phyloP scores from a whole-genome alignment of 1,284 basidiomycete genomes.

The Ustilago vetiveriae region DNA sequence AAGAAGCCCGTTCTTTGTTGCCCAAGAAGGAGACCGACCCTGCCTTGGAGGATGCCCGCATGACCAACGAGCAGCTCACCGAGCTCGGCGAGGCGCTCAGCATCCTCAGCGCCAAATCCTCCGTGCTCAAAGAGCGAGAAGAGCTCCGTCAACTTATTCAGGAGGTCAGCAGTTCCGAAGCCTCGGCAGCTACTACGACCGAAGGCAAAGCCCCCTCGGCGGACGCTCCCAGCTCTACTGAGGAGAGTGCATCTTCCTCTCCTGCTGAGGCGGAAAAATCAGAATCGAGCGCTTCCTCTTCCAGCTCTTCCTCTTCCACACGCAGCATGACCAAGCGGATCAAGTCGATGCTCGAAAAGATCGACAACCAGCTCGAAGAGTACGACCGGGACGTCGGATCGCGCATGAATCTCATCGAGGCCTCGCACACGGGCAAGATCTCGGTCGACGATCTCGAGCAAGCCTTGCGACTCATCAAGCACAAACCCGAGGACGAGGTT shows the following conservation, averaged over 20 bases:
- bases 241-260: slow-evolving; percentile 4
- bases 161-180: slow-evolving; percentile 70
- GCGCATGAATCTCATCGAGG: slow-evolving; percentile 91
- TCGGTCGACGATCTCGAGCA: slow-evolving; percentile 88
- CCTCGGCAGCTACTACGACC: neutral
- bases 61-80: slow-evolving; percentile 95
- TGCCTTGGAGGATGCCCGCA: slow-evolving; percentile 75
- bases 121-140: slow-evolving; percentile 92
- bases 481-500: slow-evolving; percentile 87
- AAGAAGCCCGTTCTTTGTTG: slow-evolving; percentile 55
- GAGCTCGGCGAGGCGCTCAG: slow-evolving; percentile 92
- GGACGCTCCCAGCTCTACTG: neutral
- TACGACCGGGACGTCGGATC: slow-evolving; percentile 84
- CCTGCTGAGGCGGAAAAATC: slow-evolving; percentile 8
- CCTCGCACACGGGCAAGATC: slow-evolving; percentile 90
- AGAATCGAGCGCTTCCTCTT: slow-evolving; percentile 11
- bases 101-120: slow-evolving; percentile 92
- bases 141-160: slow-evolving; percentile 89
- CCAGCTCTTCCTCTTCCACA: slow-evolving; percentile 59
- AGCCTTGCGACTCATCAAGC: slow-evolving; percentile 91
- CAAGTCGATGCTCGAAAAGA: slow-evolving; percentile 92
- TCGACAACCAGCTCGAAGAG: slow-evolving; percentile 89
- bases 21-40: slow-evolving; percentile 52
- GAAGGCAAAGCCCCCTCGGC: slow-evolving; percentile 9
- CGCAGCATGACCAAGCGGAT: slow-evolving; percentile 91